Evolutionary conservation across 1,139 yeast species (phyloP).

Genomic region (Debaryomyces coudertii): DNA sequence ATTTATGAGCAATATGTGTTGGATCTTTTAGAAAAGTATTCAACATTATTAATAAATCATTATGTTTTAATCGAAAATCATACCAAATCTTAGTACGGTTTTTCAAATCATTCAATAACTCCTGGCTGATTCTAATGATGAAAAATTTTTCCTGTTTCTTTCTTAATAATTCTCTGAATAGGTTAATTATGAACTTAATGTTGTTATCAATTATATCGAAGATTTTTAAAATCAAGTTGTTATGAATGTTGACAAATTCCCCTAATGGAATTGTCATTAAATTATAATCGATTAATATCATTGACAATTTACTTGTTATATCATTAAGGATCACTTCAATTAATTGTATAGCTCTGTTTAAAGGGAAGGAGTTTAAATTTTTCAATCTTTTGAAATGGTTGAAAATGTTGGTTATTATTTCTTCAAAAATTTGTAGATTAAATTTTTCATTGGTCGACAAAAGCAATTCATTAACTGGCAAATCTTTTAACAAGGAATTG

Average conservation of each 20-base stretch:
- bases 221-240: constrained; percentile 20
- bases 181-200: constrained; percentile 40
- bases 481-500: constrained; percentile 66
- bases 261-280: constrained; percentile 32
- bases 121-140: constrained; percentile 59
- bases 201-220: constrained; percentile 36
- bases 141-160: constrained; percentile 75
- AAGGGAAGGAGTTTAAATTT: constrained; percentile 60
- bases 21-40: constrained; percentile 25
- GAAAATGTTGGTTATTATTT: constrained; percentile 53
- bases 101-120: constrained; percentile 45
- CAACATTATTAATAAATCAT: constrained; percentile 51
- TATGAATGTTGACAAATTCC: constrained; percentile 25
- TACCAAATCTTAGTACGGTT: constrained; percentile 50
- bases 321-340: constrained; percentile 59
- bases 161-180: constrained; percentile 75
- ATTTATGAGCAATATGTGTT: constrained; percentile 21
- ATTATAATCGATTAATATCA: constrained; percentile 24
- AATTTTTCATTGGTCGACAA: constrained; percentile 43
- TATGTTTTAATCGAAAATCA: constrained; percentile 57
- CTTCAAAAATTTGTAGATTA: constrained; percentile 38
- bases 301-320: constrained; percentile 28
- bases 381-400: constrained; percentile 66
- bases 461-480: constrained; percentile 66
- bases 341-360: constrained; percentile 62